Percentiles rank a stretch among this genome's conserved stretches.
Evolutionary conservation across 208 protist genomes (phyloP).

Genomic region (Leishmania aethiopica): DNA sequence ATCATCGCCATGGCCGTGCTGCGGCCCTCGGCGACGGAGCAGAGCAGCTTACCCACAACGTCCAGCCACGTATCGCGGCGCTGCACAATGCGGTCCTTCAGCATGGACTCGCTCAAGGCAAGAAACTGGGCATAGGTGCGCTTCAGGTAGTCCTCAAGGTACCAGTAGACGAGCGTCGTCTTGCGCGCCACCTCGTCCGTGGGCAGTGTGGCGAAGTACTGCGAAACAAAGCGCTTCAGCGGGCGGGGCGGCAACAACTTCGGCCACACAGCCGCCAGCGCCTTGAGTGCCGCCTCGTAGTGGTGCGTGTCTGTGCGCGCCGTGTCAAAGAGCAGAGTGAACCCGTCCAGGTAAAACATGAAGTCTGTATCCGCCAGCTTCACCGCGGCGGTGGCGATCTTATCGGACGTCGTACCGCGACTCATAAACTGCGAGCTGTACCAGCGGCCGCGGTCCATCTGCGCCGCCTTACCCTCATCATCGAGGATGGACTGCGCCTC

Average conservation of each 20-base stretch:
- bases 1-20: constrained; percentile 87
- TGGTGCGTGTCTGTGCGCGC: constrained; percentile 90
- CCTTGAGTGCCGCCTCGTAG: constrained; percentile 91
- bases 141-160: constrained; percentile 92
- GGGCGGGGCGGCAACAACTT: constrained; percentile 86
- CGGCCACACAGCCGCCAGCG: constrained; percentile 85
- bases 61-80: constrained; percentile 88
- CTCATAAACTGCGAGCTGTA: constrained; percentile 89
- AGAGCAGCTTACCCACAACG: constrained; percentile 85
- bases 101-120: constrained; percentile 84
- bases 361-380: constrained; percentile 92
- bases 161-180: constrained; percentile 89
- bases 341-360: constrained; percentile 92
- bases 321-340: constrained; percentile 90
- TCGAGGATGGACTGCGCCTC: constrained; percentile 84
- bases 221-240: constrained; percentile 86
- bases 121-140: constrained; percentile 90
- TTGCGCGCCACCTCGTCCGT: constrained; percentile 56
- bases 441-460: constrained; percentile 82
- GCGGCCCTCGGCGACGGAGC: constrained; percentile 77
- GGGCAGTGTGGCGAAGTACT: constrained; percentile 92
- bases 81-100: constrained; percentile 87
- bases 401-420: constrained; percentile 87
- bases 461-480: constrained; percentile 49
- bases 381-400: constrained; percentile 86